Evolutionary conservation across 345 rosid genomes (phyloP).

Genomic region (Hevea brasiliensis): DNA sequence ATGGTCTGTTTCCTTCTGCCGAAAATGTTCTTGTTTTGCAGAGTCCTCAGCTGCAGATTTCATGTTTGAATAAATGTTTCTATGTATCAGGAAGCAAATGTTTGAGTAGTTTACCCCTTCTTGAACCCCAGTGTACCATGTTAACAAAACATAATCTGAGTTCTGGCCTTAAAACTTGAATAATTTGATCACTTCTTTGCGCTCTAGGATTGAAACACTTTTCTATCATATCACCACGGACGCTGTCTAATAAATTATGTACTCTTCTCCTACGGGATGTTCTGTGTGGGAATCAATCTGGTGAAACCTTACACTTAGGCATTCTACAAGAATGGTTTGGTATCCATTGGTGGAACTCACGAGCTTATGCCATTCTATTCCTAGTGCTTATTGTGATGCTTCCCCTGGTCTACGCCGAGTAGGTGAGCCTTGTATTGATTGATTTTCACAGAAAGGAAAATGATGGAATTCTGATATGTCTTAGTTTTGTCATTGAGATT

Average conservation of each 20-base stretch:
- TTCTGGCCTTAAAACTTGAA: too few relatives aligned
- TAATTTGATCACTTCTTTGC: too few relatives aligned
- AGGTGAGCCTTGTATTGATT: neutral
- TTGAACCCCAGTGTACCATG: too few relatives aligned
- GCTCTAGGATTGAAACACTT: too few relatives aligned
- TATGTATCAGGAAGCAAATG: too few relatives aligned
- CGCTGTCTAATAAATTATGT: too few relatives aligned
- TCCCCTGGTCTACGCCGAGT: constrained; percentile 22
- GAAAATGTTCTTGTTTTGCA: too few relatives aligned
- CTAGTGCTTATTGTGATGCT: constrained; percentile 6
- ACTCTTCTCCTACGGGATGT: constrained; percentile 16
- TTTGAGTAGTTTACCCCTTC: too few relatives aligned
- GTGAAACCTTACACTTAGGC: constrained; percentile 15
- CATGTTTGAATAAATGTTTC: too few relatives aligned
- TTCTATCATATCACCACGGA: too few relatives aligned
- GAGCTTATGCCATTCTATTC: constrained; percentile 14
- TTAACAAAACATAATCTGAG: too few relatives aligned
- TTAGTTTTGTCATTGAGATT: neutral
- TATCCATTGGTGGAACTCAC: constrained; percentile 26
- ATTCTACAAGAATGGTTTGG: constrained; percentile 29
- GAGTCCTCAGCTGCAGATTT: neutral
- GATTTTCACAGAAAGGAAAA: neutral
- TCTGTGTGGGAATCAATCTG: constrained; percentile 11
- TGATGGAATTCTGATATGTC: neutral
- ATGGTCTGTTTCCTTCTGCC: too few relatives aligned